Conservation (phyloP, 805 yeast genomes). For the Saccharomycopsis fibuligera region DNA sequence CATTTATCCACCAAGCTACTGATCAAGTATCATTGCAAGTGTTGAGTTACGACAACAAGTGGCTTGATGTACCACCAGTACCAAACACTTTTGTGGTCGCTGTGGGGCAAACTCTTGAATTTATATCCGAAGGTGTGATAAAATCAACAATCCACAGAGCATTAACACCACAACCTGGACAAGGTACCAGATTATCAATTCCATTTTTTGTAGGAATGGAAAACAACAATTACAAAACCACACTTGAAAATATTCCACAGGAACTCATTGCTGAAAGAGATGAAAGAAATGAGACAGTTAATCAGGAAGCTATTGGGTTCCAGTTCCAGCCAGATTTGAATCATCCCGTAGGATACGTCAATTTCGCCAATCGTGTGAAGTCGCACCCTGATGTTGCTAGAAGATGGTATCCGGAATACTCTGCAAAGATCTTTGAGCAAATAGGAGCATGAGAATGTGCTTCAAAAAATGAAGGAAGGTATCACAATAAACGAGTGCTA, state of each 20-base stretch:
- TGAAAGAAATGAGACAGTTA: not conserved
- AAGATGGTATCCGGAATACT: slow-evolving; percentile 13
- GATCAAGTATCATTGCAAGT: slow-evolving; percentile 49
- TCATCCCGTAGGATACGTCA: slow-evolving; percentile 15
- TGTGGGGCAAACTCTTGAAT: slow-evolving; percentile 57
- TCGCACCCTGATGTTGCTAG: slow-evolving; percentile 16
- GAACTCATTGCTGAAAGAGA: slow-evolving; percentile 7
- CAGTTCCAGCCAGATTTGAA: slow-evolving; percentile 16
- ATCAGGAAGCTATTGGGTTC: slow-evolving; percentile 10
- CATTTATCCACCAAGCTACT: slow-evolving; percentile 54
- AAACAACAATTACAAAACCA: slow-evolving; percentile 7
- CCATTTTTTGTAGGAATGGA: slow-evolving; percentile 23
- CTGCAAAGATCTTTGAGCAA: slow-evolving; percentile 3
- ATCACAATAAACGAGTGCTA: too few species aligned
- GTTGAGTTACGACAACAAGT: slow-evolving; percentile 46
- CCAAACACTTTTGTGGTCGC: slow-evolving; percentile 47
- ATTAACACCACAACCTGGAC: slow-evolving; percentile 34
- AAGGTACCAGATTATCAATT: slow-evolving; percentile 24
- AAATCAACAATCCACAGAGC: slow-evolving; percentile 56
- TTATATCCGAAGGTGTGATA: slow-evolving; percentile 51
- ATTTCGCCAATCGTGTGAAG: slow-evolving; percentile 13
- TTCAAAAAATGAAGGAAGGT: too few species aligned
- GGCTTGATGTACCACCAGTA: slow-evolving; percentile 50
- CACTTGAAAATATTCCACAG: slow-evolving; percentile 1
- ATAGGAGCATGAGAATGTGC: too few species aligned